A percentile compares a stretch with the other conserved stretches of the same genome.
These are phyloP conservation scores for Laburnicola sp. DNA, from an alignment of 2,329 filamentous ascomycete genomes.

Conservation along the genomic window DNA sequence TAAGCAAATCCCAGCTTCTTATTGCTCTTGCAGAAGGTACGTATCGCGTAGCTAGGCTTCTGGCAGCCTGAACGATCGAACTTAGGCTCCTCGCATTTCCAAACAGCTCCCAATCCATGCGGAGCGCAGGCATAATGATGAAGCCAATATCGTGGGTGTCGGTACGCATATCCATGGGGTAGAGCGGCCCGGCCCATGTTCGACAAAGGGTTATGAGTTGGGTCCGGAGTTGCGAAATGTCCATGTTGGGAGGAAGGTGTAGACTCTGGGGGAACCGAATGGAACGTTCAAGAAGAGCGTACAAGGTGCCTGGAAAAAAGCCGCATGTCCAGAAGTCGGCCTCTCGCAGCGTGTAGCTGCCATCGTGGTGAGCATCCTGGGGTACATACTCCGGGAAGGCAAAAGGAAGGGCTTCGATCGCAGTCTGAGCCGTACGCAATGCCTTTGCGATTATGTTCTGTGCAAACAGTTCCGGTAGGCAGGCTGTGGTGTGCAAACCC, in stretches of 20 bases:
- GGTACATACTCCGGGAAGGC: constrained; percentile 24
- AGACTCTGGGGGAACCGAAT: constrained; percentile 29
- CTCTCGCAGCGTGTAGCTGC: constrained; percentile 47
- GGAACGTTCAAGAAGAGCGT: constrained; percentile 46
- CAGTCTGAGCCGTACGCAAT: constrained; percentile 20
- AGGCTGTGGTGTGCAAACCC: background rate
- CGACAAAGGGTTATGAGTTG: constrained; percentile 15
- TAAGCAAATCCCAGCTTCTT: constrained; percentile 51
- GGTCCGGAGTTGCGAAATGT: constrained; percentile 10
- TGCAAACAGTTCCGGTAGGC: constrained; percentile 16
- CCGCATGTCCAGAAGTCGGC: constrained; percentile 54
- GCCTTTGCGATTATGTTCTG: constrained; percentile 25
- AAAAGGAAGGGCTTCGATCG: constrained; percentile 14
- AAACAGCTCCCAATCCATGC: constrained; percentile 46
- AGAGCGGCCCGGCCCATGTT: constrained; percentile 47
- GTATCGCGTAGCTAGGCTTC: constrained; percentile 46
- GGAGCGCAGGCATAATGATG: constrained; percentile 49
- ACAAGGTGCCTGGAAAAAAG: constrained; percentile 54
- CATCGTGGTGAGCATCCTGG: constrained; percentile 15
- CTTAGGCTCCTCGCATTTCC: constrained; percentile 43
- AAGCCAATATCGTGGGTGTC: constrained; percentile 52
- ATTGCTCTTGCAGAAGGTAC: constrained; percentile 41
- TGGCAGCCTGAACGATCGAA: constrained; percentile 41
- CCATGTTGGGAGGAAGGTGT: constrained; percentile 8
- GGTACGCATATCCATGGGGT: constrained; percentile 38